Percentiles rank a stretch among this genome's conserved stretches.
Evolutionary conservation across 768 basidiomycete species (phyloP).

Genomic region (Polyporus arcularius): DNA sequence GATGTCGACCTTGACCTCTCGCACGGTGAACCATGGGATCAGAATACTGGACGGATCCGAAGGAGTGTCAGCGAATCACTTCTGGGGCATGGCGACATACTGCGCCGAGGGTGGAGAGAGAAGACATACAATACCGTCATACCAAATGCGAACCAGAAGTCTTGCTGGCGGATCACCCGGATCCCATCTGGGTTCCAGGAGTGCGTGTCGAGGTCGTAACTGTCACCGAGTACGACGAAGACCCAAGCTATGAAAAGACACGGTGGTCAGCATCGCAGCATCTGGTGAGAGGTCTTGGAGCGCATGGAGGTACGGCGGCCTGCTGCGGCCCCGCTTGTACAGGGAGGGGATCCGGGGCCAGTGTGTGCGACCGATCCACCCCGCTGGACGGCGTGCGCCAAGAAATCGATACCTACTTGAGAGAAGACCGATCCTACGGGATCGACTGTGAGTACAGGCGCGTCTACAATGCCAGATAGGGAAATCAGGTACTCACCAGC

Average conservation of each 20-base stretch:
- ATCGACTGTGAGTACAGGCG: conserved; percentile 21
- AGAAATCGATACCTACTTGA: conserved; percentile 28
- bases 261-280: conserved; percentile 1
- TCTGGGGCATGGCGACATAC: not conserved
- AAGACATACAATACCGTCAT: conserved; percentile 43
- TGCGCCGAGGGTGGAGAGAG: not conserved
- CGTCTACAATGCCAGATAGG: conserved; percentile 14
- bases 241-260: conserved; percentile 34
- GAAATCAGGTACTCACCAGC: conserved; percentile 35
- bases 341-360: not conserved
- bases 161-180: conserved; percentile 39
- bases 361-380: conserved; percentile 14
- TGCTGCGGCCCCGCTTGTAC: not conserved
- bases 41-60: conserved; percentile 30
- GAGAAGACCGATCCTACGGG: conserved; percentile 32
- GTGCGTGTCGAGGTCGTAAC: conserved; percentile 36
- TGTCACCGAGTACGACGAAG: conserved; percentile 44
- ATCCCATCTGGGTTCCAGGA: conserved; percentile 35
- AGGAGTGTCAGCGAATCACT: not conserved
- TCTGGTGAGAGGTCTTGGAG: not conserved
- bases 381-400: not conserved
- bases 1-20: conserved; percentile 41
- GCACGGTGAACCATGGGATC: conserved; percentile 42
- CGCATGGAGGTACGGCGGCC: not conserved
- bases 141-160: conserved; percentile 43